phyloP scores from a whole-genome alignment of 768 basidiomycete species.

The Clitopilus hobsonii region DNA sequence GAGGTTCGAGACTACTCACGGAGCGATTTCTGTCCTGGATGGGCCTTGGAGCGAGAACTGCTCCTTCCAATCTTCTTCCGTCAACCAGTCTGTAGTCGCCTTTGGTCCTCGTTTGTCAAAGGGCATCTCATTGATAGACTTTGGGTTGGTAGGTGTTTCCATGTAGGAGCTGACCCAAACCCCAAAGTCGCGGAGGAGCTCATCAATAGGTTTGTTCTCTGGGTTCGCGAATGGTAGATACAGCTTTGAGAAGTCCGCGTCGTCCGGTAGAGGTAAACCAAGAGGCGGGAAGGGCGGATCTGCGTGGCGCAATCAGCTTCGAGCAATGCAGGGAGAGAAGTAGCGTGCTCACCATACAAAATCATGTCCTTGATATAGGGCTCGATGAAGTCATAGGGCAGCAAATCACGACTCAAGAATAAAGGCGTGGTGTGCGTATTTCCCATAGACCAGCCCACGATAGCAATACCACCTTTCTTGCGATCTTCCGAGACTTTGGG shows the following conservation, averaged over 20 bases:
- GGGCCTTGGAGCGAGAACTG: slow-evolving; percentile 14
- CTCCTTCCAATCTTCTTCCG: slow-evolving; percentile 11
- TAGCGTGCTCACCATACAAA: slow-evolving; percentile 23
- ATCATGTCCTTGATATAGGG: slow-evolving; percentile 25
- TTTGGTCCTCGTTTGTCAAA: slow-evolving; percentile 12
- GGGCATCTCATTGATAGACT: slow-evolving; percentile 16
- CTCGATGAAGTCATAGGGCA: slow-evolving; percentile 21
- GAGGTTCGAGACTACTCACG: slow-evolving; percentile 11
- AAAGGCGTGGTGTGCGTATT: slow-evolving; percentile 21
- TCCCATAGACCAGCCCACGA: slow-evolving; percentile 37
- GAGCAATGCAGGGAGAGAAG: not conserved
- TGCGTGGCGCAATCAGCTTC: slow-evolving; percentile 4
- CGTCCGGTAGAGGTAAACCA: slow-evolving; percentile 20
- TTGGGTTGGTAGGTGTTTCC: slow-evolving; percentile 15
- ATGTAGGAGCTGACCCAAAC: slow-evolving; percentile 26
- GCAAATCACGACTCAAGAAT: slow-evolving; percentile 18
- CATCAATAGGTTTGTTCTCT: slow-evolving; percentile 17
- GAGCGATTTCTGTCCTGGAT: slow-evolving; percentile 12
- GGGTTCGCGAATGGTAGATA: slow-evolving; percentile 19
- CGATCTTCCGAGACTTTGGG: slow-evolving; percentile 21
- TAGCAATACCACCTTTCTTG: slow-evolving; percentile 26
- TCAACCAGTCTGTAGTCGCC: slow-evolving; percentile 16
- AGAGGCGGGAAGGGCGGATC: slow-evolving; percentile 27
- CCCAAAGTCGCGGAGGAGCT: slow-evolving; percentile 17
- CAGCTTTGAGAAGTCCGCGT: slow-evolving; percentile 2